These are phyloP conservation scores for Williopsis jadinii DNA, from an alignment of 1,139 yeast genomes.

Conservation along the genomic window DNA sequence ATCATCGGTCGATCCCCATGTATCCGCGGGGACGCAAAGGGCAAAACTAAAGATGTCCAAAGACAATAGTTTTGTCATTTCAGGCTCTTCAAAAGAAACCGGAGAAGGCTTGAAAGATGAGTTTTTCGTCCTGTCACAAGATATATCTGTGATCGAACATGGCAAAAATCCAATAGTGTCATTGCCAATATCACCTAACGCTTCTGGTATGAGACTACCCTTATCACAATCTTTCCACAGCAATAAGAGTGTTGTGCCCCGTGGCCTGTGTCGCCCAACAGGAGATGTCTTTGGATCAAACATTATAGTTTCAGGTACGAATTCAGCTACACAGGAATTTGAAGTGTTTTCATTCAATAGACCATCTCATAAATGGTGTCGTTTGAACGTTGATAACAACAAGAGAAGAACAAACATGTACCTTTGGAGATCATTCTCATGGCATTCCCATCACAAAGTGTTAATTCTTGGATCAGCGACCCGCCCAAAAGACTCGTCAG, in stretches of 20 bases:
- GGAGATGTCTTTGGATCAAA: slow-evolving; percentile 62
- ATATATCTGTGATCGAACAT: slow-evolving; percentile 2
- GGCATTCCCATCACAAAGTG: slow-evolving; percentile 73
- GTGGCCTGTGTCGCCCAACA: slow-evolving; percentile 44
- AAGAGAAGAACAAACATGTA: slow-evolving; percentile 38
- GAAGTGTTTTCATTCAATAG: slow-evolving; percentile 55
- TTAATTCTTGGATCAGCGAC: slow-evolving; percentile 36
- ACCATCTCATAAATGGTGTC: slow-evolving; percentile 60
- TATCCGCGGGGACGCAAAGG: slow-evolving; percentile 4
- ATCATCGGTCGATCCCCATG: slow-evolving; percentile 10
- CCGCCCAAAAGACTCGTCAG: slow-evolving; percentile 35
- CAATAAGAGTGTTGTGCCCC: slow-evolving; percentile 19
- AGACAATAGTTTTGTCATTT: slow-evolving; percentile 12
- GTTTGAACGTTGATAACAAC: slow-evolving; percentile 34
- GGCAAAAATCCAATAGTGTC: slow-evolving; percentile 24
- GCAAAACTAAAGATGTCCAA: slow-evolving; percentile 10
- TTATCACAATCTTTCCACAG: slow-evolving; percentile 8
- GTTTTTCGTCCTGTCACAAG: slow-evolving; percentile 13
- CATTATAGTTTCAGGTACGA: slow-evolving; percentile 52
- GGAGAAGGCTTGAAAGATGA: slow-evolving; percentile 7
- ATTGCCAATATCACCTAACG: slow-evolving; percentile 25
- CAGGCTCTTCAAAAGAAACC: slow-evolving; percentile 7
- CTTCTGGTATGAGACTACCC: slow-evolving; percentile 25
- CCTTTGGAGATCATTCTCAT: slow-evolving; percentile 61
- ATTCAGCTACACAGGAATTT: slow-evolving; percentile 30